Percentiles rank a stretch among this genome's conserved stretches.
Conservation (phyloP, 139 green algal species). For the Dunaliella sp. region DNA sequence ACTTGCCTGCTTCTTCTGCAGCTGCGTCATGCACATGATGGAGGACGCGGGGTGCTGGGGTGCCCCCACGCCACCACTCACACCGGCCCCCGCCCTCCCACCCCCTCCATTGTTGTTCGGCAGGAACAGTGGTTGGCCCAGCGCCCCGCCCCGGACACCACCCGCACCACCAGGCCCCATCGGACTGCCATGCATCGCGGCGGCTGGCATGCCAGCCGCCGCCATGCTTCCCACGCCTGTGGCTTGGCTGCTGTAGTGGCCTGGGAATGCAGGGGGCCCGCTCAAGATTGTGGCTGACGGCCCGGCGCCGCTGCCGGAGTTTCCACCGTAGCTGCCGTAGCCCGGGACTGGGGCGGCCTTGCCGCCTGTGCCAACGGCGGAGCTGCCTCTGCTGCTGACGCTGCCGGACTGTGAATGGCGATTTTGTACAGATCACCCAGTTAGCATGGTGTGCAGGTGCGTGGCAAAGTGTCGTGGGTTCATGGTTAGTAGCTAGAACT, state of each 20-base stretch:
- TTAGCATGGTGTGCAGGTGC: too few relatives aligned
- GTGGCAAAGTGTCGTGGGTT: too few relatives aligned
- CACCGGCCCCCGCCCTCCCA: neutral
- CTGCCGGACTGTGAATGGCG: too few relatives aligned
- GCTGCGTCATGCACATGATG: constrained; percentile 53
- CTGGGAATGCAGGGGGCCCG: neutral
- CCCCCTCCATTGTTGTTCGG: neutral
- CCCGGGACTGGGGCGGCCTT: neutral
- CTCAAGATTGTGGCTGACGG: neutral
- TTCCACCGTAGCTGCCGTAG: neutral
- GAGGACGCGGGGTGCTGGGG: constrained; percentile 28
- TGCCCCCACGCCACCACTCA: neutral
- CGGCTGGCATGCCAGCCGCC: neutral
- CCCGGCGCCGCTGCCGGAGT: neutral
- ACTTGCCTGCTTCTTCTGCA: constrained; percentile 48
- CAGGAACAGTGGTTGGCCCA: neutral
- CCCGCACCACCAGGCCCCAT: neutral
- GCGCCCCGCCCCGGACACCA: neutral
- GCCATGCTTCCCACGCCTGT: neutral
- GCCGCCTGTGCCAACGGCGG: neutral
- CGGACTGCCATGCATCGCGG: neutral
- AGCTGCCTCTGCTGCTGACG: neutral
- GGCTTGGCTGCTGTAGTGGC: neutral
- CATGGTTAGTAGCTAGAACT: too few relatives aligned
- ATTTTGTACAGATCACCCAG: too few relatives aligned